Evolutionary conservation across 225 moss, liverwort and hornwort genomes (phyloP), one percentile per base, ranked within the genome.

Genomic region (Polytrichum formosum): DNA sequence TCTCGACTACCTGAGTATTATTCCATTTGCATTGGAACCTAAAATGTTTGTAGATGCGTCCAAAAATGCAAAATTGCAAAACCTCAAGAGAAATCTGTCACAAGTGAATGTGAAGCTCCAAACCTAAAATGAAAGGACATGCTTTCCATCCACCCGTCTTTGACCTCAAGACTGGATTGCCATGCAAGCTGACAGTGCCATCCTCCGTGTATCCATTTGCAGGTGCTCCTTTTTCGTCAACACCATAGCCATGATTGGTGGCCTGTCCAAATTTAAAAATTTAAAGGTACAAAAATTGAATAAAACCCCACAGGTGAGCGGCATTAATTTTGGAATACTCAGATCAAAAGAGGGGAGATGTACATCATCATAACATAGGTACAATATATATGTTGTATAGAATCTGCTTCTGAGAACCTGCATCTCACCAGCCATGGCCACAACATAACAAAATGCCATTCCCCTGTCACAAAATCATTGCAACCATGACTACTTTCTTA

Each of bases 121-220:
- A 8, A 92, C 95, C 89, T 31, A 95, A 77, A 71, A 95, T 92
- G 81, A 71, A 95, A 28, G 95, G 95, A 74, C 92, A 92, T 16
- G 89, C 84, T 70, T 62, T 81, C 95, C 95, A 92, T 64, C 89
- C 88, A 30, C 95, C 95, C 16, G 84, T 88, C n/a, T 86, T 85
- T 53, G 89, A 28, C 73, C 81, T 81, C n/a, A 92, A 64, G 7
- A 69, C 75, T 8, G 90, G 92, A 4, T 74, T 55, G 46, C 95
- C 91, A 7, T 79, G 74, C 61, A 88, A 19, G 54, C 90, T 83
- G 18, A 92, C 92, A 19, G 95, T 84, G 60, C 95, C 95, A 74
- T 95, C 95, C 30, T 79, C 74, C 1, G 83, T 86, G 71, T 91
- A 85, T 35, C 60, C 83, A 6, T 74, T 74, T 26, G 64, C 67